phyloP scores from a whole-genome alignment of 371 early-diverging fungal species.

The Funneliformis caledonium region DNA sequence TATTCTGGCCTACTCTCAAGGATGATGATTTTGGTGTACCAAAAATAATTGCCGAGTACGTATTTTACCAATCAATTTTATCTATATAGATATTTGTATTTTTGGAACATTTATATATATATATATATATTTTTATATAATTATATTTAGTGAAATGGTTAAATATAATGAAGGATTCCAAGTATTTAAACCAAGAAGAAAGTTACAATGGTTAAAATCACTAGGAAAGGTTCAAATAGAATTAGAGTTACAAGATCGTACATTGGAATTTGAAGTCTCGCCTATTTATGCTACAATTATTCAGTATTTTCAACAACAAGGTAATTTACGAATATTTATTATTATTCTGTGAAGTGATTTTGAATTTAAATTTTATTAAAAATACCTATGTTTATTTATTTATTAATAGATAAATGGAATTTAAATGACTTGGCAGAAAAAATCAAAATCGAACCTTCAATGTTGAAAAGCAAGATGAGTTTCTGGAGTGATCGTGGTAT shows the following conservation, averaged over 20 bases:
- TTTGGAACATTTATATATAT: neutral
- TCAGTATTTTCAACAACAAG: constrained; percentile 49
- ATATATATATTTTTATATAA: neutral
- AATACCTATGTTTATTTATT: neutral
- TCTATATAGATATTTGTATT: neutral
- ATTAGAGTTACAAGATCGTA: constrained; percentile 54
- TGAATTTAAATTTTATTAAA: neutral
- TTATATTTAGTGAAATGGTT: constrained; percentile 41
- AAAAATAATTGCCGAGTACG: constrained; percentile 44
- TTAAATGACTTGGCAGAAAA: constrained; percentile 45
- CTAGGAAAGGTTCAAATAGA: constrained; percentile 54
- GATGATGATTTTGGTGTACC: constrained; percentile 50
- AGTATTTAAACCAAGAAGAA: constrained; percentile 51
- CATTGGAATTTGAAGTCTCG: constrained; percentile 48
- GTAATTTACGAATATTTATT: constrained; percentile 31
- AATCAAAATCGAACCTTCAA: constrained; percentile 41
- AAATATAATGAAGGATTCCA: constrained; percentile 49
- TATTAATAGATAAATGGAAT: constrained; percentile 46
- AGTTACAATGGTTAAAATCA: constrained; percentile 53
- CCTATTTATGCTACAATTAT: constrained; percentile 60
- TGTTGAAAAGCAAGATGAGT: constrained; percentile 7
- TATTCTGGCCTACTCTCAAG: constrained; percentile 60
- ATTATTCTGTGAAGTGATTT: neutral
- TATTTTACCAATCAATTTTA: neutral
- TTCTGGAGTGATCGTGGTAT: constrained; percentile 40